Evolutionary conservation across 1,139 yeast genomes (phyloP), one percentile per base, ranked within the genome.

Genomic region (Yamadazyma diddensiae): DNA sequence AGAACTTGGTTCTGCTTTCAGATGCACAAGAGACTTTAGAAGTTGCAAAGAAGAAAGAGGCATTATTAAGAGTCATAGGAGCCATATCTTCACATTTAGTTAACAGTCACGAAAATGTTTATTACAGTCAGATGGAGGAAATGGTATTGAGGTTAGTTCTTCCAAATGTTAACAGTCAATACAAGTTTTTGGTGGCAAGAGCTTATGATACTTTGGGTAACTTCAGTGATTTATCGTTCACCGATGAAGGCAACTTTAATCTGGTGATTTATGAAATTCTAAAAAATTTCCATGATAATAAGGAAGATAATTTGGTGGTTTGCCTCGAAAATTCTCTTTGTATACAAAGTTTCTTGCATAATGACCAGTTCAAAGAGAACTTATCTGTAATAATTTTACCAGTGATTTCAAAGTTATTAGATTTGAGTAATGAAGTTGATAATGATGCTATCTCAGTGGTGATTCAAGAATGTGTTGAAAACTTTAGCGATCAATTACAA

Each of bases 391-490:
- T 81, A 26, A 82, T 92, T 35, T 75, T 92, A 21, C 85, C 85
- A 26, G 79, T 90, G 3, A 86, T 92, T 88, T 86, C 87, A 37
- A 79, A 77, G 45, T 63, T 92, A 36, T 65, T 92, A 46, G 77
- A 75, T 17, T 62, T 92, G 30, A 82, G 94, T 6, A 83, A 86
- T 52, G 82, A 82, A 42, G 77, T 90, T 41, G 98, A 92, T 49
- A 81, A 83, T 41, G 98, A 92, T 54, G 77, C 92, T 2, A 73
- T 92, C 23, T 78, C 95, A 12, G 85, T 83, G 22, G 96, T 92
- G 11, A 87, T 92, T 84, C 97, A 92, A 62, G 97, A 90, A 49
- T 82, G 94, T 55, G 97, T 92, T 15, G 97, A 90, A 50, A 79
- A 76, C 36, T 92, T 83, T 56, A 73, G 95, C 3, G 86, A 81